Evolutionary conservation across 345 rosid genomes (phyloP), one percentile per base, ranked within the genome.

Genomic region (Acer yangbiense): DNA sequence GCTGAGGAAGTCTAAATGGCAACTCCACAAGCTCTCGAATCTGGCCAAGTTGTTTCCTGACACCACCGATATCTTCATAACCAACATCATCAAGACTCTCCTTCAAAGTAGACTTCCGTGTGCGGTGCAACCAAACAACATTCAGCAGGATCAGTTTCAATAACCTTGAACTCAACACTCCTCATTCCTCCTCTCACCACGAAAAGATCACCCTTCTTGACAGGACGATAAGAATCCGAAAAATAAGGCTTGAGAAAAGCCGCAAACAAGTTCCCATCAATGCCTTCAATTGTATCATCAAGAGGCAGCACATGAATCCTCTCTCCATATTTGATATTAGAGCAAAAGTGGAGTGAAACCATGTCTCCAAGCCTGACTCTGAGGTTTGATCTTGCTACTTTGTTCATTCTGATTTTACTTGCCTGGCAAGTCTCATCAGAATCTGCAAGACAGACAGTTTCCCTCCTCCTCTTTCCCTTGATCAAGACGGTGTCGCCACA

Each of bases 101-200:
- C 72, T 17, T 48, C 20, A 7, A 55, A 46, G 17, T 46, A 46
- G 58, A 69, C 27, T 3, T 48, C 6, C 13, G 58, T 69, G 5
- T 69, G 20, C 0, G 32, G 57, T 0, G 55, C 46, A 68, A 68
- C 71, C 23, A 44, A 16, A 68, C 55, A 44, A 29, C 8, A 46
- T 29, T 69, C 60, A 48, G 20, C 72, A 48, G 21, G 72, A 7
- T 23, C 60, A 46, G 72, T 69, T 69, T 23, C 60, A 13, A 48
- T 58, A 46, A 69, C 72, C 60, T 69, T 69, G 27, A 69, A 69
- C 35, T 69, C 72, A 25, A 69, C 72, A 69, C 72, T 48, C 60
- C 72, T 25, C 72, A 48, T 69, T 48, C 39, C 72, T 46, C 57
- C 72, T 69, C 58, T 69, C 52, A 68, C 71, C 20, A 12, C 55